Conservation (phyloP, 768 basidiomycete species). For the Phylloporus scabripes region DNA sequence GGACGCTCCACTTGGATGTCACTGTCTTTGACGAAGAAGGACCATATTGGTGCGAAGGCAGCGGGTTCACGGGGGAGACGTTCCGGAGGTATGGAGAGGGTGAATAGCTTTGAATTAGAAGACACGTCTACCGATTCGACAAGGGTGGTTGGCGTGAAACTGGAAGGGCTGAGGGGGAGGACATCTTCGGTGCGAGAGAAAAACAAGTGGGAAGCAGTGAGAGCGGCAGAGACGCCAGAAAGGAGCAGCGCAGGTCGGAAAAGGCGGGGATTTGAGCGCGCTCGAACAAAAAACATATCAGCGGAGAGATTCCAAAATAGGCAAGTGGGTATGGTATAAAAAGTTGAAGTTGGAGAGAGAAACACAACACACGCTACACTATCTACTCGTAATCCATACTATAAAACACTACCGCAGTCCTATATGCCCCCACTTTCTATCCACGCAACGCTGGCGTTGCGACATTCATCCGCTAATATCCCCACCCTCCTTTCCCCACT, state of each 20-base stretch:
- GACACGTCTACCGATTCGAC: constrained; percentile 48
- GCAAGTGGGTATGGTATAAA: constrained; percentile 11
- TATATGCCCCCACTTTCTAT: constrained; percentile 1
- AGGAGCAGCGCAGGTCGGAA: constrained; percentile 24
- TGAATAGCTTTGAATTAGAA: constrained; percentile 58
- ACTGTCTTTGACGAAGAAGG: constrained; percentile 77
- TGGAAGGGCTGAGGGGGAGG: constrained; percentile 38
- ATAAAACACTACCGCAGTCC: constrained; percentile 25
- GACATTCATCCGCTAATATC: constrained; percentile 10
- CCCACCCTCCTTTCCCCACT: constrained; percentile 29
- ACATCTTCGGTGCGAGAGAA: constrained; percentile 46
- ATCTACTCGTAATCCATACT: constrained; percentile 5
- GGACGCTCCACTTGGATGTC: constrained; percentile 86
- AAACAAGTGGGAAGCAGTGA: constrained; percentile 48
- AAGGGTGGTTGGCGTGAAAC: constrained; percentile 57
- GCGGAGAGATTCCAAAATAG: constrained; percentile 14
- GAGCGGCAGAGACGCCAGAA: constrained; percentile 36
- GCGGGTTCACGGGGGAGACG: constrained; percentile 26
- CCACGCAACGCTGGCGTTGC: constrained; percentile 31
- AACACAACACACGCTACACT: neutral
- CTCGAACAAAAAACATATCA: constrained; percentile 16
- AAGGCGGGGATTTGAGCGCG: neutral
- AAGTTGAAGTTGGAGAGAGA: neutral
- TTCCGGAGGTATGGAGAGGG: constrained; percentile 49
- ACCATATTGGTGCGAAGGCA: constrained; percentile 52